A percentile compares a stretch with the other conserved stretches of the same genome.
Evolutionary conservation across 257 asterid genomes (phyloP).

Genomic region (Salvia rosmarinus): DNA sequence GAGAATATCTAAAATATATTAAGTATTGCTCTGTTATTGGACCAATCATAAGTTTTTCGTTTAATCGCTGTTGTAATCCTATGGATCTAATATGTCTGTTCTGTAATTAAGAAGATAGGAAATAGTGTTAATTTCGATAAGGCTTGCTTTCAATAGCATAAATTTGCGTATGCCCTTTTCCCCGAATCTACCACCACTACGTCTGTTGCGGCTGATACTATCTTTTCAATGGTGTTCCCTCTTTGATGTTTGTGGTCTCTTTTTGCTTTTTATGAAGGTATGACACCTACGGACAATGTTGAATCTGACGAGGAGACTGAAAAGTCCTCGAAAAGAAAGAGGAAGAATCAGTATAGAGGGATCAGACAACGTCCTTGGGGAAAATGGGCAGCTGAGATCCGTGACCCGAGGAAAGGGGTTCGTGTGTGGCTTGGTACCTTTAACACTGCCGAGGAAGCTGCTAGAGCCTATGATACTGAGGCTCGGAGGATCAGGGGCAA

Average conservation of each 20-base stretch:
- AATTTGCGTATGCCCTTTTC: not conserved
- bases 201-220: not conserved
- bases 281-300: slow-evolving; percentile 40
- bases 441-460: slow-evolving; percentile 99
- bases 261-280: slow-evolving; percentile 39
- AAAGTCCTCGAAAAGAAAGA: slow-evolving; percentile 77
- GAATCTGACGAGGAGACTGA: slow-evolving; percentile 65
- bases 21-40: slow-evolving; percentile 9
- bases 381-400: slow-evolving; percentile 99
- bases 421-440: slow-evolving; percentile 99
- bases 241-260: slow-evolving; percentile 22
- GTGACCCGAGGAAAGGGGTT: slow-evolving; percentile 95
- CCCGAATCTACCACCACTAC: not conserved
- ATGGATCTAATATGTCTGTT: not conserved
- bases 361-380: slow-evolving; percentile 99
- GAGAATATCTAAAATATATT: not conserved
- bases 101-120: not conserved
- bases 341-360: slow-evolving; percentile 95
- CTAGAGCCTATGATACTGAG: slow-evolving; percentile 90
- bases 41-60: not conserved
- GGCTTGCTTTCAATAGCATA: not conserved
- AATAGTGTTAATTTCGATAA: not conserved
- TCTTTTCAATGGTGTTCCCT: not conserved
- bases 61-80: slow-evolving; percentile 2
- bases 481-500: slow-evolving; percentile 93